phyloP scores from a whole-genome alignment of 306 rosid species.

The Trifolium repens region DNA sequence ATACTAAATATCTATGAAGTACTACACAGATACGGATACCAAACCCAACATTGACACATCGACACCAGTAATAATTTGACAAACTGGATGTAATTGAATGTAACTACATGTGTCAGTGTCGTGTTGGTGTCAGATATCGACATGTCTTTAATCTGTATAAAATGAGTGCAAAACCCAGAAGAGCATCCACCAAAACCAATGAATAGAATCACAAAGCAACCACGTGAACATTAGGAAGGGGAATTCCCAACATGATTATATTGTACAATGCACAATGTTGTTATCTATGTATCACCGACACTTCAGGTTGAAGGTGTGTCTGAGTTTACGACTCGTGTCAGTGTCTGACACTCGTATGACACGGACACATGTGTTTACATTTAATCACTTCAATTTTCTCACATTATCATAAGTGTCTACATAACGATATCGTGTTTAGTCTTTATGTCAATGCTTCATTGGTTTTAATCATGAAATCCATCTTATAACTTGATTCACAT shows the following conservation, averaged over 20 bases:
- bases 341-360: background rate
- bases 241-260: constrained; percentile 28
- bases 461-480: constrained; percentile 3
- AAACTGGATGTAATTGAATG: background rate
- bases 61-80: background rate
- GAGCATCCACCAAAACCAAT: constrained; percentile 24
- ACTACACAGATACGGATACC: background rate
- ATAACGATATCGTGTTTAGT: background rate
- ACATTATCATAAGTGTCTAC: background rate
- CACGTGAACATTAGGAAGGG: background rate
- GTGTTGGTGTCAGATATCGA: background rate
- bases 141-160: background rate
- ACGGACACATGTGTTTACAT: background rate
- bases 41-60: background rate
- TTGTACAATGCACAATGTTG: constrained; percentile 11
- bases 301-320: background rate
- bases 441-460: background rate
- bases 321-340: background rate
- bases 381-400: background rate
- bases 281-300: background rate
- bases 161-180: background rate
- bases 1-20: background rate
- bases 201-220: constrained; percentile 6
- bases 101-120: background rate
- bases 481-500: constrained; percentile 15